Evolutionary conservation across 805 yeast species (phyloP).

Genomic region (Komagataella pseudopastoris): DNA sequence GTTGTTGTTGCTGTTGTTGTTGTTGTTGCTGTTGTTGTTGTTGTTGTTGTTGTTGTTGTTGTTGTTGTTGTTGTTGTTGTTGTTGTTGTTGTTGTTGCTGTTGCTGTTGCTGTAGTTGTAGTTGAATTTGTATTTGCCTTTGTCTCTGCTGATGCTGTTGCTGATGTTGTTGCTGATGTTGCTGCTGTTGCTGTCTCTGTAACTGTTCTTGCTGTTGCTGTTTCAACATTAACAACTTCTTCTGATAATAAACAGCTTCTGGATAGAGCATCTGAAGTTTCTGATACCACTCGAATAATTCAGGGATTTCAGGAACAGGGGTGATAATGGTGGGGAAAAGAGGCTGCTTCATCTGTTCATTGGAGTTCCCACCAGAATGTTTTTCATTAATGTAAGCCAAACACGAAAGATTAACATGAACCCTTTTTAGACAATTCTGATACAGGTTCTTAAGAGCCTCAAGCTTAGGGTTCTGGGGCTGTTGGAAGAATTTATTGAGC

Average conservation of each 20-base stretch:
- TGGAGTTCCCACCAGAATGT: constrained; percentile 12
- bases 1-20: background rate
- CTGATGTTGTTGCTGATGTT: background rate
- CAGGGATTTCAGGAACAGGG: constrained; percentile 44
- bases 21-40: background rate
- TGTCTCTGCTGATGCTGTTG: constrained; percentile 1
- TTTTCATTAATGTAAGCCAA: constrained; percentile 23
- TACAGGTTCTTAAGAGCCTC: constrained; percentile 11
- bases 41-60: constrained; percentile 3
- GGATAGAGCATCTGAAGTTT: constrained; percentile 36
- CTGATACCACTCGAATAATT: constrained; percentile 31
- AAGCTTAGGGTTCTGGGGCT: constrained; percentile 6
- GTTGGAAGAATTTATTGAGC: constrained; percentile 8
- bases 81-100: constrained; percentile 1
- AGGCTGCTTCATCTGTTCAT: constrained; percentile 14
- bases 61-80: constrained; percentile 2
- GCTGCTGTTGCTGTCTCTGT: constrained; percentile 4
- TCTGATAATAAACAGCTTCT: constrained; percentile 32
- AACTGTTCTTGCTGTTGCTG: constrained; percentile 4
- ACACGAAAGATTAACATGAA: constrained; percentile 21
- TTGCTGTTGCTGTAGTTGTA: constrained; percentile 1
- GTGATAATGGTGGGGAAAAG: constrained; percentile 34
- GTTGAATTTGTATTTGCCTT: constrained; percentile 3
- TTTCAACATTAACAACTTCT: constrained; percentile 5
- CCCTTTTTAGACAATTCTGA: constrained; percentile 20